These are phyloP conservation scores for Prunus campanulata DNA, from an alignment of 306 rosid genomes.

Conservation along the genomic window DNA sequence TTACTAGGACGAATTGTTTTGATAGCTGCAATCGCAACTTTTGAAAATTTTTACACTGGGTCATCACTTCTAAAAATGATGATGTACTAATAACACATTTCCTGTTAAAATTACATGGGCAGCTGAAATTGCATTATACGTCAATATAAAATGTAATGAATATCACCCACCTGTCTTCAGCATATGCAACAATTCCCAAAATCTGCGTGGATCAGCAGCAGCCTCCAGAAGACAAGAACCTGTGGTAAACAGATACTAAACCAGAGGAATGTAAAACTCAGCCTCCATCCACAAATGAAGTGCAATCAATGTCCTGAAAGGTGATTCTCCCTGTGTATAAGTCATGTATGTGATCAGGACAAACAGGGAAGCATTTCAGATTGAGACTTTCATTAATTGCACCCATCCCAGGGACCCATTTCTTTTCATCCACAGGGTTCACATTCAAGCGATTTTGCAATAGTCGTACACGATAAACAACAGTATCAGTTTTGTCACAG, in stretches of 20 bases:
- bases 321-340: conserved; percentile 66
- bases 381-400: conserved; percentile 63
- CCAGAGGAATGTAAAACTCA: conserved; percentile 20
- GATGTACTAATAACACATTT: neutral
- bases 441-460: conserved; percentile 54
- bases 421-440: conserved; percentile 45
- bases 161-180: neutral
- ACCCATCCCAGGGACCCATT: conserved; percentile 74
- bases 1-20: too few species aligned
- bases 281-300: conserved; percentile 47
- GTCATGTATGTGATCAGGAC: conserved; percentile 62
- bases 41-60: neutral
- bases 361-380: conserved; percentile 71
- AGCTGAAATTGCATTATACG: neutral
- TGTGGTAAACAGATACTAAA: too few species aligned
- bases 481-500: conserved; percentile 57
- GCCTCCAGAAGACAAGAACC: neutral
- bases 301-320: conserved; percentile 72
- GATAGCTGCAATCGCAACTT: too few species aligned
- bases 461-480: conserved; percentile 59
- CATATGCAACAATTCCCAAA: neutral
- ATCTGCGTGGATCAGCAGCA: neutral
- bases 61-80: neutral
- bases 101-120: neutral
- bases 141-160: neutral